Evolutionary conservation across 2,329 filamentous ascomycete species (phyloP).

Genomic region (Xylogone sp.): DNA sequence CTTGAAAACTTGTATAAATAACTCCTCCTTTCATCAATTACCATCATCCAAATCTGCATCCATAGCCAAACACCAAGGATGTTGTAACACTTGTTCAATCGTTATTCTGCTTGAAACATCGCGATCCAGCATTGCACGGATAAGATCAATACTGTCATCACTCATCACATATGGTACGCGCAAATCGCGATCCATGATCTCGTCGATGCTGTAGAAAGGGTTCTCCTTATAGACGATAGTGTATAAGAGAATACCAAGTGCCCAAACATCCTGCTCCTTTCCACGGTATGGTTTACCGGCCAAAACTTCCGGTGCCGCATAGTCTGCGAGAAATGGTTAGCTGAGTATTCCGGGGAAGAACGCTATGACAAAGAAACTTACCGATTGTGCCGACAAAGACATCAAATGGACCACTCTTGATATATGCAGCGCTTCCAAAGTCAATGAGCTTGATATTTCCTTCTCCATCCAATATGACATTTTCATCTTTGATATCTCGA

Average conservation of each 20-base stretch:
- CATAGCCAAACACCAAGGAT: slow-evolving; percentile 62
- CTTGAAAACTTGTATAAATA: too few species aligned
- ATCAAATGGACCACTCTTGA: slow-evolving; percentile 97
- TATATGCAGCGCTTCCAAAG: slow-evolving; percentile 96
- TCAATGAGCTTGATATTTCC: slow-evolving; percentile 96
- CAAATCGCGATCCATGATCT: slow-evolving; percentile 97
- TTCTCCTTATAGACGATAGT: slow-evolving; percentile 99
- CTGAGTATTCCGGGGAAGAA: neutral
- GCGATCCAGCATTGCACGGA: slow-evolving; percentile 87
- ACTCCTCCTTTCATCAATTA: neutral
- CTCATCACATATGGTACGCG: slow-evolving; percentile 85
- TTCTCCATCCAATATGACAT: slow-evolving; percentile 92
- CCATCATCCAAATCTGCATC: slow-evolving; percentile 20
- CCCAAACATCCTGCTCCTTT: slow-evolving; percentile 98
- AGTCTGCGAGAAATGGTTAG: slow-evolving; percentile 61
- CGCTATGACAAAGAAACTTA: slow-evolving; percentile 41
- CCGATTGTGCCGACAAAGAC: slow-evolving; percentile 98
- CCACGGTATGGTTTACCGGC: slow-evolving; percentile 88
- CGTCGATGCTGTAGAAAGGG: slow-evolving; percentile 97
- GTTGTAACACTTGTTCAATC: slow-evolving; percentile 84
- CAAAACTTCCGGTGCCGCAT: slow-evolving; percentile 96
- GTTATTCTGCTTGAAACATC: slow-evolving; percentile 78
- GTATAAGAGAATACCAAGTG: slow-evolving; percentile 92
- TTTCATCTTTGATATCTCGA: slow-evolving; percentile 98
- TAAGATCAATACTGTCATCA: slow-evolving; percentile 88